Percentiles rank a stretch among this genome's conserved stretches.
These are phyloP conservation scores for Pichia kudriavzevii DNA, from an alignment of 1,139 yeast genomes.

Conservation along the genomic window DNA sequence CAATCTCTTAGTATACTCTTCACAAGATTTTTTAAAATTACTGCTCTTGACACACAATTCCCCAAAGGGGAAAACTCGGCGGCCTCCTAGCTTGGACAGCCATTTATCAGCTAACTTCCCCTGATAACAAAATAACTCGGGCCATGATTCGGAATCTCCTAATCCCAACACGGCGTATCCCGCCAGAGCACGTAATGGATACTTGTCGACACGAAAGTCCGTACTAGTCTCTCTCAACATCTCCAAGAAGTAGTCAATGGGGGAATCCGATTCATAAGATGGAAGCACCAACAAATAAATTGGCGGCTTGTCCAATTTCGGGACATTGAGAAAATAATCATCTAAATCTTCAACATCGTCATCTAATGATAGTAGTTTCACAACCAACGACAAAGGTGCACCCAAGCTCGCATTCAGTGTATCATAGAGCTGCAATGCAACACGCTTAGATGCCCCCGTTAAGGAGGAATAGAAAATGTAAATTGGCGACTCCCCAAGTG, in stretches of 20 bases:
- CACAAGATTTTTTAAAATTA: conserved; percentile 53
- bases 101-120: conserved; percentile 68
- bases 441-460: conserved; percentile 72
- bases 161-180: conserved; percentile 85
- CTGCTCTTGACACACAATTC: conserved; percentile 74
- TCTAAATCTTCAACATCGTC: conserved; percentile 85
- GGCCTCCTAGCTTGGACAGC: conserved; percentile 76
- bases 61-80: conserved; percentile 81
- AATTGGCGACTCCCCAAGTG: conserved; percentile 39
- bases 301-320: conserved; percentile 35
- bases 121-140: conserved; percentile 80
- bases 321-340: conserved; percentile 66
- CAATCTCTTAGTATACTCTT: conserved; percentile 61
- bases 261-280: conserved; percentile 88
- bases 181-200: conserved; percentile 56
- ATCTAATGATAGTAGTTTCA: conserved; percentile 56
- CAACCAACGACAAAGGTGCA: conserved; percentile 35
- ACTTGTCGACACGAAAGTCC: conserved; percentile 80
- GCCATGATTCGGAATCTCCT: conserved; percentile 87
- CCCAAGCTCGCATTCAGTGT: conserved; percentile 23
- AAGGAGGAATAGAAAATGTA: conserved; percentile 75
- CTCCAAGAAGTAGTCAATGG: conserved; percentile 80
- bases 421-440: conserved; percentile 47
- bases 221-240: conserved; percentile 72
- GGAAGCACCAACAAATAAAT: conserved; percentile 77